A percentile compares a stretch with the other conserved stretches of the same genome.
Conservation (phyloP, 441 rosid genomes). For the Corymbia calophylla region DNA sequence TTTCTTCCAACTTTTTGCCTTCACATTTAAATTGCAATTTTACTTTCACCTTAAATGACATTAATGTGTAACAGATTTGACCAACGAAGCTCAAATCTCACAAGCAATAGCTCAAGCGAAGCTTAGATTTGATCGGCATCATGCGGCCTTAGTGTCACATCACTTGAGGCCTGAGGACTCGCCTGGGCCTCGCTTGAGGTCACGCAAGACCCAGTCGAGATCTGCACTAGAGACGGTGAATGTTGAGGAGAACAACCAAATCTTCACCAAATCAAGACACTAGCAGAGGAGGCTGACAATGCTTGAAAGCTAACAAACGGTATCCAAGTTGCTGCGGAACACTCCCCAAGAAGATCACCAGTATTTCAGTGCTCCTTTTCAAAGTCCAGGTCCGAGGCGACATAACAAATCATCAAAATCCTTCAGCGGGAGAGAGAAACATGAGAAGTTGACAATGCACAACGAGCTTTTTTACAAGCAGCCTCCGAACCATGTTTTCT, state of each 20-base stretch:
- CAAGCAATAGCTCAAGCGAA: not conserved
- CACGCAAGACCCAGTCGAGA: not conserved
- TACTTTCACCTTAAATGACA: not conserved
- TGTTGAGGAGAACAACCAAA: not conserved
- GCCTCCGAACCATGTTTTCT: not conserved
- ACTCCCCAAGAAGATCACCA: not conserved
- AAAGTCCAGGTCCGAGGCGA: not conserved
- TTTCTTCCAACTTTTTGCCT: not conserved
- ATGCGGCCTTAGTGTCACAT: not conserved
- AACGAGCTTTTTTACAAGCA: not conserved
- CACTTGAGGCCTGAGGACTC: not conserved
- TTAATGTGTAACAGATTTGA: not conserved
- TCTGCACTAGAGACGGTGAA: not conserved
- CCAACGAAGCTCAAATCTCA: not conserved
- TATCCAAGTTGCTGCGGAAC: not conserved
- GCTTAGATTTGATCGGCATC: not conserved
- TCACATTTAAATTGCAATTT: not conserved
- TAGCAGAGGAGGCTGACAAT: not conserved
- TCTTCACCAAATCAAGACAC: not conserved
- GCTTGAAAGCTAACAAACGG: fast-evolving
- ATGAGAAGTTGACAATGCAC: not conserved
- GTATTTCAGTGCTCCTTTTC: not conserved
- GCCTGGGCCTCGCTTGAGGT: not conserved
- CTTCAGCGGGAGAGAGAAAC: not conserved
- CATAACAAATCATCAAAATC: not conserved